Percentiles rank a stretch among this genome's conserved stretches.
These are phyloP conservation scores for Prunus davidiana DNA, from an alignment of 306 rosid genomes.

Conservation along the genomic window DNA sequence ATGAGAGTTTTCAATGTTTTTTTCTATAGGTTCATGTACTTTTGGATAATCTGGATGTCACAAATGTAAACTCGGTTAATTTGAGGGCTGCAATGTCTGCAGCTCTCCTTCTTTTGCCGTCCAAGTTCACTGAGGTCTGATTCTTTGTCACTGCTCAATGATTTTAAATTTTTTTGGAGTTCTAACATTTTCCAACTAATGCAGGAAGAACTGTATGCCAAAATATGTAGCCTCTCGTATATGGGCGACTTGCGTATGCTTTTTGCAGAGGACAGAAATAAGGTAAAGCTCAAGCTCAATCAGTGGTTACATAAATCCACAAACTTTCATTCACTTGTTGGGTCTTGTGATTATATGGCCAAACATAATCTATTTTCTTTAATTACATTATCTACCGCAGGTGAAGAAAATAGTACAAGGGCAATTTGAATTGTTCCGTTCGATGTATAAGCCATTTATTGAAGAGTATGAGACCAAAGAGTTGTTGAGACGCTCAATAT, in stretches of 20 bases:
- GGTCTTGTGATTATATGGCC: not conserved
- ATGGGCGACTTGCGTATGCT: slow-evolving; percentile 88
- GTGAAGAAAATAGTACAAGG: slow-evolving; percentile 81
- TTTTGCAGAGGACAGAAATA: slow-evolving; percentile 90
- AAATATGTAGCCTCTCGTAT: slow-evolving; percentile 88
- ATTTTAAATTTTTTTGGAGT: slow-evolving; percentile 18
- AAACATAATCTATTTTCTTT: not conserved
- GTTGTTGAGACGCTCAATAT: slow-evolving; percentile 51
- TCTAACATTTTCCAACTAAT: slow-evolving; percentile 10
- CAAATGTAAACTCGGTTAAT: slow-evolving; percentile 56
- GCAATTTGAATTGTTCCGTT: slow-evolving; percentile 66
- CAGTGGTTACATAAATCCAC: slow-evolving; percentile 17
- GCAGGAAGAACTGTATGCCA: slow-evolving; percentile 91
- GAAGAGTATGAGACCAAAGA: slow-evolving; percentile 65
- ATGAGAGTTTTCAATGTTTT: slow-evolving; percentile 7
- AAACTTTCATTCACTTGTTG: not conserved
- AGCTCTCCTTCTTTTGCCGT: slow-evolving; percentile 87
- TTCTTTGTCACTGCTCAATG: slow-evolving; percentile 28
- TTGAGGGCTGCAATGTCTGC: slow-evolving; percentile 81
- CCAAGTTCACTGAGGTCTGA: slow-evolving; percentile 72
- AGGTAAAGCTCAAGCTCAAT: slow-evolving; percentile 50
- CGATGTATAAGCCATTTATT: slow-evolving; percentile 74
- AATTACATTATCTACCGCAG: slow-evolving; percentile 35
- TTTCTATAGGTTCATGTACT: slow-evolving; percentile 62
- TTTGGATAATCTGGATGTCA: slow-evolving; percentile 59